Conservation (phyloP, 2,329 filamentous ascomycete species). For the Verticillium nubilum region DNA sequence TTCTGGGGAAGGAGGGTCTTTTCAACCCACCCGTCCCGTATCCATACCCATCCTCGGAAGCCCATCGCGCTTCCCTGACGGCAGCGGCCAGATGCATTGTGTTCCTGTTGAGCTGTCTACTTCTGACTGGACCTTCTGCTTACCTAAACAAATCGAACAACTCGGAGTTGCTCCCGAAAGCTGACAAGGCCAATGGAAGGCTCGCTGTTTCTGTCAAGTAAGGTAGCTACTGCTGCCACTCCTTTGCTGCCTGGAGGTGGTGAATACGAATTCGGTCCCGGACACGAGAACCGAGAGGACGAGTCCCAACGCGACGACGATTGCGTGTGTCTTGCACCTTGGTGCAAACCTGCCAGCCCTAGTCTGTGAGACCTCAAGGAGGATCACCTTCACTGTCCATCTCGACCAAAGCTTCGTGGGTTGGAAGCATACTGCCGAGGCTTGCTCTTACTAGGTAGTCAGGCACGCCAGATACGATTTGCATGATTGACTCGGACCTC, state of each 20-base stretch:
- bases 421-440: background rate
- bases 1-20: background rate
- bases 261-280: background rate
- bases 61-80: too few species aligned
- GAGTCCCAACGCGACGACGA: background rate
- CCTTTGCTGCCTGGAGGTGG: background rate
- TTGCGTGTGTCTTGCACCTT: too few species aligned
- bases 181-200: background rate
- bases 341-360: too few species aligned
- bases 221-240: background rate
- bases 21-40: background rate
- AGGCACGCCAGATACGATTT: background rate
- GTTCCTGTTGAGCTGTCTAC: background rate
- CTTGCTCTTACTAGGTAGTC: background rate
- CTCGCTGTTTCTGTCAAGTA: background rate
- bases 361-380: too few species aligned
- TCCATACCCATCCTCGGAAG: background rate
- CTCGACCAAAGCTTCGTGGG: too few species aligned
- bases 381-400: too few species aligned
- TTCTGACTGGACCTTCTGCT: background rate
- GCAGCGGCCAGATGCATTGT: background rate
- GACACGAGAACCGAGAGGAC: background rate
- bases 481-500: background rate
- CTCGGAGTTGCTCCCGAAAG: background rate
- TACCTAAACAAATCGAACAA: background rate